Percentiles rank a stretch among this genome's conserved stretches.
Conservation (phyloP, 495 filamentous ascomycete genomes). For the Talaromyces nanjingensis region DNA sequence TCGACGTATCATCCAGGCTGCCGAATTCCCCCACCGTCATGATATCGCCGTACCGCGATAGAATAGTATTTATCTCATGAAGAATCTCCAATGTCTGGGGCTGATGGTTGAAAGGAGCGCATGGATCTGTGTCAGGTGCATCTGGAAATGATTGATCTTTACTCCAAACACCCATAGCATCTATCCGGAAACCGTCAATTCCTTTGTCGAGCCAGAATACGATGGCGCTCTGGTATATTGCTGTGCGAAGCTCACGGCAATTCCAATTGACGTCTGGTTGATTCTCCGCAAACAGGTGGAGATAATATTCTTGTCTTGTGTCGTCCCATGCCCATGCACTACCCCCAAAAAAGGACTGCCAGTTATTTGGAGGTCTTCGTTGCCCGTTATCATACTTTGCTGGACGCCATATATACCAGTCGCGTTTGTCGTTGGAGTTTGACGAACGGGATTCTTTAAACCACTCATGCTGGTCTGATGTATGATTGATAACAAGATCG, state of each 20-base stretch:
- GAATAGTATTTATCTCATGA: slow-evolving; percentile 11
- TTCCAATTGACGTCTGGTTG: slow-evolving; percentile 73
- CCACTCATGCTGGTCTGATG: slow-evolving; percentile 55
- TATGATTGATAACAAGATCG: slow-evolving; percentile 50
- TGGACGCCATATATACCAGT: slow-evolving; percentile 62
- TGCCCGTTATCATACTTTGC: slow-evolving; percentile 40
- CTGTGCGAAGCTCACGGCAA: slow-evolving; percentile 44
- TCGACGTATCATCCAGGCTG: too few relatives aligned
- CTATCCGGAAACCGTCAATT: slow-evolving; percentile 55
- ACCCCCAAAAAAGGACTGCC: slow-evolving; percentile 40
- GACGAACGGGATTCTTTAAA: slow-evolving; percentile 51
- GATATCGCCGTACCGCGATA: too few relatives aligned
- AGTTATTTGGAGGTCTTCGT: slow-evolving; percentile 55
- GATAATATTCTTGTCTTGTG: slow-evolving; percentile 53
- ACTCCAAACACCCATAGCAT: slow-evolving; percentile 43
- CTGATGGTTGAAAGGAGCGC: neutral
- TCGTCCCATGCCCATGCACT: slow-evolving; percentile 56
- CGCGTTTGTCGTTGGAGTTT: slow-evolving; percentile 44
- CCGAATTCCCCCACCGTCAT: too few relatives aligned
- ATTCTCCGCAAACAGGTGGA: slow-evolving; percentile 52
- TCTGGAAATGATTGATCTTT: slow-evolving; percentile 51
- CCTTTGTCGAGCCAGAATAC: slow-evolving; percentile 59
- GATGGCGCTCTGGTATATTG: slow-evolving; percentile 54
- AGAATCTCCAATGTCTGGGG: neutral
- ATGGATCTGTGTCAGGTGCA: slow-evolving; percentile 41